phyloP scores from a whole-genome alignment of 169 alveolate species.

The Babesia sp. region DNA sequence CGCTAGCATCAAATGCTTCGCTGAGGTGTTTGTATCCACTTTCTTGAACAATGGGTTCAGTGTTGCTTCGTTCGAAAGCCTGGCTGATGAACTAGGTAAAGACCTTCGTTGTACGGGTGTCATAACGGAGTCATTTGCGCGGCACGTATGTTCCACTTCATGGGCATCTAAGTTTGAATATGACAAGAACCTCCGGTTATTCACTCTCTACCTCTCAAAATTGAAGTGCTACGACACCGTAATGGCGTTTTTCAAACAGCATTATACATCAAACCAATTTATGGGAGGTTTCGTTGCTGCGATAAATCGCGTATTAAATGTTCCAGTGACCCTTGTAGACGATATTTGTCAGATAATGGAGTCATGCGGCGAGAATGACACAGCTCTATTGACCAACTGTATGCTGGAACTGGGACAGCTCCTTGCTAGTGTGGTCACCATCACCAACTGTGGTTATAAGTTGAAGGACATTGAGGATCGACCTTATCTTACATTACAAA shows the following conservation, averaged over 20 bases:
- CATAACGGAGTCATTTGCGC: slow-evolving; percentile 1
- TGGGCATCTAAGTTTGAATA: background rate
- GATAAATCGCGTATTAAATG: background rate
- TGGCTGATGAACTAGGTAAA: background rate
- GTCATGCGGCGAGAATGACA: slow-evolving; percentile 1
- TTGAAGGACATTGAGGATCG: background rate
- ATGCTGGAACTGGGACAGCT: slow-evolving; percentile 2
- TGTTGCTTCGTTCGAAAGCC: background rate
- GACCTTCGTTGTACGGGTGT: background rate
- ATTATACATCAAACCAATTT: slow-evolving; percentile 13
- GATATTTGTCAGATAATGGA: background rate
- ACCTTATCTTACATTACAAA: background rate
- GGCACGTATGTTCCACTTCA: background rate
- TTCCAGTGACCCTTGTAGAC: background rate
- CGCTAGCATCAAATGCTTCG: background rate
- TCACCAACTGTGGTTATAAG: background rate
- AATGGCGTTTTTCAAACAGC: background rate
- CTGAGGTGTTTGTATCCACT: slow-evolving; percentile 6
- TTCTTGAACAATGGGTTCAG: background rate
- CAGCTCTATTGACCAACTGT: slow-evolving; percentile 10
- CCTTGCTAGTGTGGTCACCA: background rate
- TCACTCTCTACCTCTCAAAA: background rate
- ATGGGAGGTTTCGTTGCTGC: slow-evolving; percentile 19
- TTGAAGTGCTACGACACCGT: background rate
- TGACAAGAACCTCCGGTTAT: background rate